Base-by-base conservation (phyloP, 202 grass and related monocot species). In the Saccharum hybrid region DNA sequence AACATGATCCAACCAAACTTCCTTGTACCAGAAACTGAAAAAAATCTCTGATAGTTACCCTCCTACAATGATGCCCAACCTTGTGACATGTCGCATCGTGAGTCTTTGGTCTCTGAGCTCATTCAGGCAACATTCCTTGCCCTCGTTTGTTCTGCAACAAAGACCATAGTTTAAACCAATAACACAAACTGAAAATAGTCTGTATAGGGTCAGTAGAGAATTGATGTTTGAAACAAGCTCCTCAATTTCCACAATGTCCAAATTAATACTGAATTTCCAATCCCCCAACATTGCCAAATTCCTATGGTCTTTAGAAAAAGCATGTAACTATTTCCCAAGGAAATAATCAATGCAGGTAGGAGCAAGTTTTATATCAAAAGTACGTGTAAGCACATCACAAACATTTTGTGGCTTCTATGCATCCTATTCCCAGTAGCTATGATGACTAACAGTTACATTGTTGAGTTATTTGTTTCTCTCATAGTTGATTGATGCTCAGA, bases 1-100 rank as follows among this genome's bases (percentile, higher is more conserved):
- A 68, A n/a, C 66, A 39, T 37, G 18, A 68, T 69, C 38, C 37
- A 69, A 39, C 65, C 16, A 59, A 69, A 40, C 66, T 39, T 37
- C 18, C 36, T 68, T 19, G 5, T 68, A 21, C 8, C 36, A 68
- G 18, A 40, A 40, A 40, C 66, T 21, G 18, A 39, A n/a, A 18
- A 66, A 65, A 19, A 18, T 19, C 13, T 68, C 36, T 21, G 18
- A 40, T 22, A 69, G 37, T 39, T 9, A 8, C 19, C 19, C 8
- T 68, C 65, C 34, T 68, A 68, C 3, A 68, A 10, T 40, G 15
- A 18, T 38, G 66, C 66, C 7, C 66, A 41, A 69, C 37, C 36
- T 21, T 37, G 66, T 19, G 19, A 40, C 19, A n/a, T 41, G 36
- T 40, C 9, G 18, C 18, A 21, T 68, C 4, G 4, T 68, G 66